Percentiles rank a stretch among this genome's conserved stretches.
phyloP scores from a whole-genome alignment of 306 rosid species.

The Pyrus betulifolia region DNA sequence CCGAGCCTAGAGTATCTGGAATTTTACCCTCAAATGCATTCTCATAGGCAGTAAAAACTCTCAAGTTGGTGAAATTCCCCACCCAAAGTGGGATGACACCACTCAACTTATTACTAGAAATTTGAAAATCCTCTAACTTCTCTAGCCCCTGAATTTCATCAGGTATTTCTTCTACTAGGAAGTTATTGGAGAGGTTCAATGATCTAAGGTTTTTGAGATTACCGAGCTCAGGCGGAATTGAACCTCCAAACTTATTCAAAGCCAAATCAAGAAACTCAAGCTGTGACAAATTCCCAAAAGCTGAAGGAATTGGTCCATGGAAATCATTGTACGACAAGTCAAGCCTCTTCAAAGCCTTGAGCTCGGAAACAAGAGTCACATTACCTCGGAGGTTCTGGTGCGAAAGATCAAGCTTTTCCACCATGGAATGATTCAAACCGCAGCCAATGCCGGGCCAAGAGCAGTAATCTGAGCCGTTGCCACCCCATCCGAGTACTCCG shows the following conservation, averaged over 20 bases:
- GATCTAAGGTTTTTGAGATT: constrained; percentile 67
- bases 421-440: constrained; percentile 51
- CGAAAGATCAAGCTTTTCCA: constrained; percentile 76
- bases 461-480: constrained; percentile 59
- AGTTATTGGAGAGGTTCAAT: constrained; percentile 77
- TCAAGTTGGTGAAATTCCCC: constrained; percentile 70
- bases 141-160: constrained; percentile 56
- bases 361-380: constrained; percentile 59
- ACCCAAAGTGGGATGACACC: constrained; percentile 80
- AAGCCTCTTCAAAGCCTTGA: constrained; percentile 77
- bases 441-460: constrained; percentile 81
- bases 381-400: constrained; percentile 76
- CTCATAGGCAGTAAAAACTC: constrained; percentile 86
- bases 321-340: constrained; percentile 79
- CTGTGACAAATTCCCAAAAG: constrained; percentile 58
- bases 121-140: constrained; percentile 65
- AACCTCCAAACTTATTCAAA: constrained; percentile 71
- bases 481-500: constrained; percentile 76
- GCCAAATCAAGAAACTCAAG: constrained; percentile 89
- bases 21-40: constrained; percentile 63
- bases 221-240: constrained; percentile 67
- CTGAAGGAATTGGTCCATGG: constrained; percentile 64
- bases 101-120: constrained; percentile 73
- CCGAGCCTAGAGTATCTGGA: constrained; percentile 69
- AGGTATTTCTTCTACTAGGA: constrained; percentile 73